Percentiles rank a stretch among this genome's conserved stretches.
Evolutionary conservation across 1,139 yeast species (phyloP).

Genomic region (Schwanniomyces etchellsii): DNA sequence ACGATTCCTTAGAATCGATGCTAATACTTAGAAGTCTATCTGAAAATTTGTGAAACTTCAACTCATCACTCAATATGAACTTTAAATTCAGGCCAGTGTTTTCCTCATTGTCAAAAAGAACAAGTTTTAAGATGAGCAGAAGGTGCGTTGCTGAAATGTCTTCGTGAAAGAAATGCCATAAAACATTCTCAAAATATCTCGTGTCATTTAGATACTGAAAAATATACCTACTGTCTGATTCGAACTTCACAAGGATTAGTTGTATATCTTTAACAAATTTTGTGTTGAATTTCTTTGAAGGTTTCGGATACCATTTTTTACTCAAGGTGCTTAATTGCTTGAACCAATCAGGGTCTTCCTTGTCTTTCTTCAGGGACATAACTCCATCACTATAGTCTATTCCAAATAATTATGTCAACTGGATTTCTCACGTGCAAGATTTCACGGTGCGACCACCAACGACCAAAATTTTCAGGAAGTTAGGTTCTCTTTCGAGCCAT

Average conservation of each 20-base stretch:
- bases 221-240: conserved; percentile 4
- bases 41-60: conserved; percentile 15
- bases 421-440: no score
- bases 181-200: conserved; percentile 19
- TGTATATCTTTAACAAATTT: conserved; percentile 18
- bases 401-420: no score
- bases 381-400: no score
- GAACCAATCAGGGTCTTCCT: conserved; percentile 2
- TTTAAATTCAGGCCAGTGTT: conserved; percentile 4
- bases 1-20: conserved; percentile 3
- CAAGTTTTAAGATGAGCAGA: conserved; percentile 22
- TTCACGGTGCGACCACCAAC: no score
- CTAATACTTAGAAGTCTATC: conserved; percentile 15
- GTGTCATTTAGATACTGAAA: conserved; percentile 13
- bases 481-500: no score
- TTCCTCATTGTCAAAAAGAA: conserved; percentile 7
- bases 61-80: conserved; percentile 6
- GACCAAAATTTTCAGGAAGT: no score
- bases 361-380: conserved; percentile 1
- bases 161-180: conserved; percentile 37
- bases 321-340: conserved; percentile 5
- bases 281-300: conserved; percentile 12
- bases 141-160: conserved; percentile 36
- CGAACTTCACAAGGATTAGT: no score
- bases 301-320: conserved; percentile 16